phyloP scores from a whole-genome alignment of 169 alveolate species.

The Neospora caninum region DNA sequence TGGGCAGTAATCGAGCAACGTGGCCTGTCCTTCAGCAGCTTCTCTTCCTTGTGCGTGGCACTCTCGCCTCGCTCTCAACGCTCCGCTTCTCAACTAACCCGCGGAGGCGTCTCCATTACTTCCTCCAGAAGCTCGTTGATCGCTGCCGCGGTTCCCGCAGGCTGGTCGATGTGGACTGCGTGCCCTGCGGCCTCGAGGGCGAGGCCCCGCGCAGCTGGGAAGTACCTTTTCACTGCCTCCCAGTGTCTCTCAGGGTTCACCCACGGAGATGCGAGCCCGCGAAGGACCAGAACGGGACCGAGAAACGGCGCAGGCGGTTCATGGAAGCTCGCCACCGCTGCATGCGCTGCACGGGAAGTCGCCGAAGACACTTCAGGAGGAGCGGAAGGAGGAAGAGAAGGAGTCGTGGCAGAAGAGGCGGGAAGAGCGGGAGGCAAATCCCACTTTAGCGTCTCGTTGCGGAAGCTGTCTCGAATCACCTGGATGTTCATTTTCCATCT shows the following conservation, averaged over 20 bases:
- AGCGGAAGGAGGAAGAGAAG: not conserved
- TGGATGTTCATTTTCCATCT: not conserved
- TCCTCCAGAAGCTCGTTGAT: not conserved
- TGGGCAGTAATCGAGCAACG: no score
- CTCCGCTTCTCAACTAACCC: no score
- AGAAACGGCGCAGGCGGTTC: not conserved
- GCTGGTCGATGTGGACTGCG: constrained; percentile 7
- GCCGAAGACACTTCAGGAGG: not conserved
- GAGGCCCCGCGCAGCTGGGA: not conserved
- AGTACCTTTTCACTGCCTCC: not conserved
- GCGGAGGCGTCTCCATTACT: not conserved
- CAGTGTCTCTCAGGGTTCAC: not conserved
- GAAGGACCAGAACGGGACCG: not conserved
- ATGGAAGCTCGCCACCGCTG: not conserved
- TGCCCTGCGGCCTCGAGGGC: not conserved
- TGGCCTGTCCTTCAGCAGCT: no score
- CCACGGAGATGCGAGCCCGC: not conserved
- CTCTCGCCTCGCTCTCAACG: no score
- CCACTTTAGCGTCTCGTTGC: constrained; percentile 13
- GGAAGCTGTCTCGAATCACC: not conserved
- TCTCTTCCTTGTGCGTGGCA: no score
- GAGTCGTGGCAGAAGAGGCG: not conserved
- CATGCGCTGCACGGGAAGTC: not conserved
- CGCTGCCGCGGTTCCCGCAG: not conserved
- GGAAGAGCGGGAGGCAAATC: not conserved